Base-by-base conservation (phyloP, 2,329 filamentous ascomycete genomes). In the Cladosporium oxysporum region DNA sequence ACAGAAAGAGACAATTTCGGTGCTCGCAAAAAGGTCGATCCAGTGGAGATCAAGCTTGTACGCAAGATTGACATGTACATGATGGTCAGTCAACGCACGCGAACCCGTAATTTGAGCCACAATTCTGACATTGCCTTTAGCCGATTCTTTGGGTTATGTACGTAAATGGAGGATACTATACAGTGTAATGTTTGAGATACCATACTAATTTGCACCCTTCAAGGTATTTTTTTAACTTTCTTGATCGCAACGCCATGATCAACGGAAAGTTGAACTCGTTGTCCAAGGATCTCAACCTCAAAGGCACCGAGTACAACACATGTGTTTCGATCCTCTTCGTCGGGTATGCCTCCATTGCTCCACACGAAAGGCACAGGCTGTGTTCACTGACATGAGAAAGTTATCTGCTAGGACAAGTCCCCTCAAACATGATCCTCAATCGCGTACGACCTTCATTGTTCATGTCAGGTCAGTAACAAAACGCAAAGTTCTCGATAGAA, bases 221-320 rank as follows among this genome's bases (percentile, higher is more conserved):
- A 26, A 26, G 23, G 23, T 26, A 26, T 26, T 71, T 68, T 65
- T 67, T 74, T 23, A 74, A 74, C 64, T 74, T 73, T 44, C 66
- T 74, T 12, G 72, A 74, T 61, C 66, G 73, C 6, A 63, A 63
- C 21, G 61, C 61, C 33, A 63, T 63, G 49, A 57, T 57, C 61
- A 53, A 55, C 26, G 61, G 49, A 23, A 53, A 57, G 37, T 47
- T 63, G 26, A 63, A 83, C 0, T 81, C 81, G 0, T 76, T 88
- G 0, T 85, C 87, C 65, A 64, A 78, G 26, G 85, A 87, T 65
- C 76, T 88, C 0, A 75, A 75, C 1, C 85, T 88, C 81, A 76
- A 73, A 7, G 84, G 84, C 7, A 87, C 83, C 2, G 83, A 88
- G 58, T 87, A 84, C 71, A 86, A 87, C 68, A 75, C 85, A 1